Conservation (phyloP, 1,284 basidiomycete genomes). For the Prillingera fragicola region DNA sequence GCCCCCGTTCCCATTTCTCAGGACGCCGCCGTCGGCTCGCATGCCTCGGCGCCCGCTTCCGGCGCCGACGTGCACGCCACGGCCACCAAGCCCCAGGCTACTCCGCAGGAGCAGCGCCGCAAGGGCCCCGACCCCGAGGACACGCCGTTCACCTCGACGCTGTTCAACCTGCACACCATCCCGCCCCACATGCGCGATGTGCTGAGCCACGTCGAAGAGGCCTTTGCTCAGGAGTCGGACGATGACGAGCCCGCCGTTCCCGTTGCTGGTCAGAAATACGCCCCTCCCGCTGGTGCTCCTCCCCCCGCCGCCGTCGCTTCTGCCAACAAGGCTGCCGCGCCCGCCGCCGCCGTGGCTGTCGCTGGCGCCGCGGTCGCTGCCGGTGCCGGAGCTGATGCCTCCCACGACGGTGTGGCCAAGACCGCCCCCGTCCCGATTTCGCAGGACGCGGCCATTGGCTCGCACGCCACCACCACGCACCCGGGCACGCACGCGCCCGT, state of each 20-base stretch:
- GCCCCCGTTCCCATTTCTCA: neutral
- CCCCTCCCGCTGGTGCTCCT: too few species aligned
- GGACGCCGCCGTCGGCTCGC: neutral
- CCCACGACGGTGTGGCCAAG: constrained; percentile 1
- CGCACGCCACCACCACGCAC: neutral
- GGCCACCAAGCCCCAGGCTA: constrained; percentile 3
- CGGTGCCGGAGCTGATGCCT: constrained; percentile 2
- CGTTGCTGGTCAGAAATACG: too few species aligned
- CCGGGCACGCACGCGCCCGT: neutral
- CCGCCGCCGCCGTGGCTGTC: constrained; percentile 80
- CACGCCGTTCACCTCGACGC: constrained; percentile 24
- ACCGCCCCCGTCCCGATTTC: neutral
- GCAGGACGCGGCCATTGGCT: neutral
- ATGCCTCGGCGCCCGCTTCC: neutral
- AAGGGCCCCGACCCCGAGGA: constrained; percentile 4
- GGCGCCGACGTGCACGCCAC: neutral
- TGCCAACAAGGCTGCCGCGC: constrained; percentile 72
- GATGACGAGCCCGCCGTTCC: too few species aligned
- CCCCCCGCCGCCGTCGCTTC: neutral
- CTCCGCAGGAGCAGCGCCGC: constrained; percentile 8
- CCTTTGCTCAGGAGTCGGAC: neutral
- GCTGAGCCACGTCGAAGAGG: constrained; percentile 22
- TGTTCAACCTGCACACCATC: constrained; percentile 20
- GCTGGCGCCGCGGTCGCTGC: constrained; percentile 66
- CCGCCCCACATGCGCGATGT: constrained; percentile 27